Base-by-base conservation (phyloP, 148 eudicot genomes). In the Limonium bicolor region DNA sequence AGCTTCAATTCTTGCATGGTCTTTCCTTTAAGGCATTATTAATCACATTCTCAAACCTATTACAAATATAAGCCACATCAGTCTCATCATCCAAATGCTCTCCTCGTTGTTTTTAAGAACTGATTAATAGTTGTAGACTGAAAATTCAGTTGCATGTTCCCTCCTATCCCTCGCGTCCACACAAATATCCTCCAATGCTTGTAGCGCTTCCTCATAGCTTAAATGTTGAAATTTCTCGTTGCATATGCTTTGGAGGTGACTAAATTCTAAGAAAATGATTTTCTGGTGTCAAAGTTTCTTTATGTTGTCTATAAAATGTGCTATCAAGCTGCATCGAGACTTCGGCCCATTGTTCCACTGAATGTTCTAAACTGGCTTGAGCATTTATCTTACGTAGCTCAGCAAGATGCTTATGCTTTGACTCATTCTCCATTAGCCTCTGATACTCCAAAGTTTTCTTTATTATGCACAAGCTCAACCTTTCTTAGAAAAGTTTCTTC, bases 401-500 rank as follows among this genome's bases (percentile, higher is more conserved):
- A 36, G 82, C 86, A 24, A 85, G 82, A 54, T 81, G 86, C 54
- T 71, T 92, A 72, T 70, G 94, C 54, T 92, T 92, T 30, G 99
- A 95, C 63, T 85, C 94, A 48, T 78, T 71, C 53, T 92, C 95
- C 26, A 85, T 61, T 29, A 67, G 70, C 56, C 90, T 71, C 64
- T 81, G 86, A 59, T 76, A 81, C 51, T 92, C 94, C 53, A 92
- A 64, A 43, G 94, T 85, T 66, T 92, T 94, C 72, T 78, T 94
- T 69, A 92, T 95, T 76, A 78, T 80, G 54, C 77, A 84, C 99
- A 50, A 85, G 94, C 60, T 85, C 94, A 54, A 67, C 58, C 51
- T 59, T 66, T 55, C 63, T 71, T 21, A 50, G 80, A 46, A 47
- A 39, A 39, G 72, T 95, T 39, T 80, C 92, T n/a, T n/a, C n/a